Base-by-base conservation (phyloP, 345 rosid genomes). In the Arabidopsis thaliana region DNA sequence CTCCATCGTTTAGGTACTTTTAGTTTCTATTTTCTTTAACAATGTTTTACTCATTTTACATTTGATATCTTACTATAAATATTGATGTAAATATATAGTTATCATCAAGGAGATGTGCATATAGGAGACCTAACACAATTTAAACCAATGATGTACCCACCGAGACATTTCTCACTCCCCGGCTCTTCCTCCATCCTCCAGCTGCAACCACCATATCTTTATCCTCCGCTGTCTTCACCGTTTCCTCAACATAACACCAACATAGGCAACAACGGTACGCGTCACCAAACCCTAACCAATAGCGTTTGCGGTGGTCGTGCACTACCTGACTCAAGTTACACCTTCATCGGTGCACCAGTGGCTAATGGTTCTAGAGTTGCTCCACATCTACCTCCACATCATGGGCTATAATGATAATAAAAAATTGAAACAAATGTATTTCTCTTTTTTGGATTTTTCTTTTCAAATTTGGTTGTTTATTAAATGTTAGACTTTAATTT, bases 121-220 rank as follows among this genome's bases (percentile, higher is more conserved):
- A 51, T 82, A 22, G 89, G 80, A 63, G 92, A 91, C 25, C 32
- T 65, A 38, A 51, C 85, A n/a, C 72, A 80, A 46, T 85, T 70
- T 72, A 83, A 88, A 81, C 79, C 93, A 68, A 77, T 81, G 51
- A 76, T 83, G 55, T 85, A 87, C 59, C 85, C 83, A 30, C 83
- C 87, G 38, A 81, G 88, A 71, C 70, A 85, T 8, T 82, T 81
- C 76, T 38, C 30, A 4, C 30, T 28, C 97, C 83, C 77, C 77
- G 8, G 71, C 74, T 32, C 65, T 80, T 42, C 81, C 45, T 44
- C 61, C 5, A 1, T 34, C 52, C 5, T 53, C 44, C 85, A 38
- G 6, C 84, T 72, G 23, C 81, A 76, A 1, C 85, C 34, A 7
- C 83, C 80, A 24, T 85, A 73, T 77, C 79, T 82, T 50, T 85